Base-by-base conservation (phyloP, 1,139 yeast genomes). In the Yamadazyma diospyri region DNA sequence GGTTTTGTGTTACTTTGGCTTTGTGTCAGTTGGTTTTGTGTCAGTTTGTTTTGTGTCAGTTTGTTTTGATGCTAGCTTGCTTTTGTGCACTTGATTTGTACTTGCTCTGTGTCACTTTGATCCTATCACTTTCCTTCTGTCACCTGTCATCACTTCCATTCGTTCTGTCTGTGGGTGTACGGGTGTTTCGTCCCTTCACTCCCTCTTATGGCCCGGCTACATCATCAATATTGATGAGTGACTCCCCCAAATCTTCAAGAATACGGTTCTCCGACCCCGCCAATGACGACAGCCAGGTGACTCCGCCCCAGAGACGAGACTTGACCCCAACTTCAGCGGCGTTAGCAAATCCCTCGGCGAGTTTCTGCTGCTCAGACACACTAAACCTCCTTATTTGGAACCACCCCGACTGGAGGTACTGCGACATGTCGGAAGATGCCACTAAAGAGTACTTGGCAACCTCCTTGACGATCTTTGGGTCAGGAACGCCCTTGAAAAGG, bases 291-390 rank as follows among this genome's bases (percentile, higher is more conserved):
- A 71, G 71, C 70, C 70, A 67, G 15, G 55, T 57, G 5, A 61
- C 47, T 19, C 62, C 71, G n/a, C 72, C 73, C 72, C 72, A 68
- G 12, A 68, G 48, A 38, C 73, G 51, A 1, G 73, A 61, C 38
- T 61, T 62, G 27, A 67, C 42, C 2, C 60, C 60, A 36, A 56
- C 52, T 19, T 51, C 38, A 37, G 67, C 72, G 12, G 72, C 72
- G 17, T 33, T 39, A 16, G 55, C 55, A 30, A 65, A 52, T 25
- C 11, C 26, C 10, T 12, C 11, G 13, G 23, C 10, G 8, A 35
- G 17, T 1, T 12, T 26, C 4, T 22, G 17, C 14, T 19, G 25
- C 29, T 35, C 36, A 1, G 11, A 19, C 8, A 13, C 11, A n/a
- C 23, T 18, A 21, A 35, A 32, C 8, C 13, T 10, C 20, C 32